Evolutionary conservation across 148 eudicot species (phyloP), one percentile per base, ranked within the genome.

Genomic region (Simmondsia chinensis): DNA sequence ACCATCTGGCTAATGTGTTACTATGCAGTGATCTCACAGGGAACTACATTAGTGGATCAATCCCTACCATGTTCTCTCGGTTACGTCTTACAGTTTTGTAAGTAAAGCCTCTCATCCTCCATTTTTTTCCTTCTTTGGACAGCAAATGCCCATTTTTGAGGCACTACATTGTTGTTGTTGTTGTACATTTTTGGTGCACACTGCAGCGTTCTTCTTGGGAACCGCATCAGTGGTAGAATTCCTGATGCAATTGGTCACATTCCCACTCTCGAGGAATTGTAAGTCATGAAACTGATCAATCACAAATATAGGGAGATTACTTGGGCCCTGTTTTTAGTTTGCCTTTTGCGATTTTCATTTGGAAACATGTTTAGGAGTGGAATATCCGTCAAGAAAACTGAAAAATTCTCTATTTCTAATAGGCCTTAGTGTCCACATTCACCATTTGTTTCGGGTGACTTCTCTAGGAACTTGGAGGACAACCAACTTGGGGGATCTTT

Each of bases 201-300:
- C 39, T 30, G 41, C 77, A 88, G 96, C 50, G 45, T 72, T 9
- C 72, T 87, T 39, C 4, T 52, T 36, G 95, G 58, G 43, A 84
- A 84, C 41, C 72, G 65, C 27, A 32, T 66, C 23, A 73, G 68
- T 40, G 97, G 95, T 46, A 20, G 54, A 15, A 76, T 89, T 35
- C 93, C 97, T 0, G 35, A 50, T 18, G 80, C 81, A 68, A 57
- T 89, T 14, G 97, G 87, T 22, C 57, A 81, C 43, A 82, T 89
- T 27, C n/a, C 72, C 20, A 81, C 95, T 19, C 75, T 89, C 28
- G 42, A 64, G 42, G 44, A 66, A n/a, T 51, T 84, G 97, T 89
- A 60, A 78, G 82, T 52, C 21, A 39, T 22, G 28, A 21, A 5
- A 2, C 34, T n/a, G n/a, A n/a, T n/a, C 11, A 28, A 14, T 15